phyloP scores from a whole-genome alignment of 129 eudicot genomes.

The Chrysanthemum seticuspe region DNA sequence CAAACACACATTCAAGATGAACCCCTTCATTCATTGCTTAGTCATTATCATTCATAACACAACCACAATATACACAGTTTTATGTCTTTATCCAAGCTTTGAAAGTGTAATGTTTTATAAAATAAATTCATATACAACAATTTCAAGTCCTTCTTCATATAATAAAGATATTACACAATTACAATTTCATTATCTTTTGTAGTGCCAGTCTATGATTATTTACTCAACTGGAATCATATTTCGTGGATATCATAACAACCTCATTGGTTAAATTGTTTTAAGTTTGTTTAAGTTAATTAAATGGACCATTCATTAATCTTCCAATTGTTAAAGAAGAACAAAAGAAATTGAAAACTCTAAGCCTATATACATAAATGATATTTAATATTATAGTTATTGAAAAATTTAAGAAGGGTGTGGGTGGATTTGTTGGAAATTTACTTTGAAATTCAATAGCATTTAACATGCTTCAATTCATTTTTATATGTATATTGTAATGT shows the following conservation, averaged over 20 bases:
- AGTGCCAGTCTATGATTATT: neutral
- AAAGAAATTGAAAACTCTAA: no score
- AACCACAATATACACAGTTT: neutral
- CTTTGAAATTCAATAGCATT: slow-evolving; percentile 24
- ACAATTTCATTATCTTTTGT: neutral
- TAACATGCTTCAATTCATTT: slow-evolving; percentile 2
- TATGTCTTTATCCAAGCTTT: neutral
- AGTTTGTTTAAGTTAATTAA: no score
- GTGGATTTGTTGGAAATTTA: slow-evolving; percentile 27
- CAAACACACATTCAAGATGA: neutral
- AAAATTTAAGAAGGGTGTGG: slow-evolving; percentile 16
- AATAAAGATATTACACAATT: no score
- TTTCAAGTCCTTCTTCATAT: no score
- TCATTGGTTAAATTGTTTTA: no score
- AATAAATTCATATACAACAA: no score
- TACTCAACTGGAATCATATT: neutral
- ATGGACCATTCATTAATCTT: neutral
- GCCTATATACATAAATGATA: no score
- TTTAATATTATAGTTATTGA: neutral
- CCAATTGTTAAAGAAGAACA: no score
- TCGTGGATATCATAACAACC: no score
- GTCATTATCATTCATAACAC: slow-evolving; percentile 9
- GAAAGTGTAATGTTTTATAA: neutral
- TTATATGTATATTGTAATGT: slow-evolving; percentile 16
- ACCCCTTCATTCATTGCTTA: slow-evolving; percentile 21